Evolutionary conservation across 768 basidiomycete genomes (phyloP).

Genomic region (Agaricus subrufescens): DNA sequence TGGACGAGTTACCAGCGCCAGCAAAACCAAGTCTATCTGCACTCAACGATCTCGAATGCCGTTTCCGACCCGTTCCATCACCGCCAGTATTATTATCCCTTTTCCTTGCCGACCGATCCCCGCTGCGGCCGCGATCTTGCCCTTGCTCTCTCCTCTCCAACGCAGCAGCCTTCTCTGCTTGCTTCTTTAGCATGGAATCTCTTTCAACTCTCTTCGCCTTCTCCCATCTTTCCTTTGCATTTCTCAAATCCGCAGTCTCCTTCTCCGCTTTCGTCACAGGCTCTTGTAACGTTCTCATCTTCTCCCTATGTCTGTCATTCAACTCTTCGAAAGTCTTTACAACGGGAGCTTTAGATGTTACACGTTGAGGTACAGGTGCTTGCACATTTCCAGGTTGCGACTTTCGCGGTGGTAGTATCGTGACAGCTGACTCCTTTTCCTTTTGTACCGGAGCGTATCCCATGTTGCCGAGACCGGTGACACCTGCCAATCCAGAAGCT

Average conservation of each 20-base stretch:
- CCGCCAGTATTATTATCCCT: constrained; percentile 28
- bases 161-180: constrained; percentile 63
- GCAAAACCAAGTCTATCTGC: constrained; percentile 51
- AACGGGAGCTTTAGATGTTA: constrained; percentile 46
- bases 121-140: constrained; percentile 23
- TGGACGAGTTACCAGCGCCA: constrained; percentile 44
- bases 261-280: constrained; percentile 79
- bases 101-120: constrained; percentile 32
- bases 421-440: constrained; percentile 20
- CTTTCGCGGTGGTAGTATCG: constrained; percentile 45
- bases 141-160: constrained; percentile 49
- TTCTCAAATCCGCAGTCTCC: constrained; percentile 69
- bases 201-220: constrained; percentile 68
- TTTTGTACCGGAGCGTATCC: constrained; percentile 1
- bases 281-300: constrained; percentile 76
- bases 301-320: constrained; percentile 79
- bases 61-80: constrained; percentile 19
- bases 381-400: constrained; percentile 24
- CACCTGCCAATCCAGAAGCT: neutral
- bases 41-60: constrained; percentile 53
- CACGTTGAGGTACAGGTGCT: constrained; percentile 43
- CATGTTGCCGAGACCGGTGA: constrained; percentile 7
- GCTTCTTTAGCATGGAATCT: constrained; percentile 65
- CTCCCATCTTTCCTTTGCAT: constrained; percentile 83
- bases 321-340: constrained; percentile 85